These are phyloP conservation scores for Neurospora tetrasperma DNA, from an alignment of 495 filamentous ascomycete genomes.

Conservation along the genomic window DNA sequence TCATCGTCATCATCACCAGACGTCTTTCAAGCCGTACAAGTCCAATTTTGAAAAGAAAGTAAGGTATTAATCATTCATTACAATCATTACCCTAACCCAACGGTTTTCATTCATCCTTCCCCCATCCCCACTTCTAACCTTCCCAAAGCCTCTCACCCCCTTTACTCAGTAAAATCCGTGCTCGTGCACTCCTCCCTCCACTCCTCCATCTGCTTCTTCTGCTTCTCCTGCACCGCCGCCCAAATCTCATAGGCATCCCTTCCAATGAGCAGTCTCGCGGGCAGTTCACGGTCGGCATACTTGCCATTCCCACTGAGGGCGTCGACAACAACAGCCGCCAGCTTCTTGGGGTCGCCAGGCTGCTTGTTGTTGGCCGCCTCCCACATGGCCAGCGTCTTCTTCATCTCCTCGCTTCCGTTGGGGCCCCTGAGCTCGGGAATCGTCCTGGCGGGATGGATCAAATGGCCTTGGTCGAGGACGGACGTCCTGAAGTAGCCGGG, in stretches of 20 bases:
- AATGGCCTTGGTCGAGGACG: slow-evolving; percentile 23
- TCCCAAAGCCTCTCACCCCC: neutral
- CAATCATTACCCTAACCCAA: neutral
- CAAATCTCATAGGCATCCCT: neutral
- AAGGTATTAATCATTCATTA: slow-evolving; percentile 1
- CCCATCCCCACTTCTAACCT: neutral
- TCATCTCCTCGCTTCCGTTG: neutral
- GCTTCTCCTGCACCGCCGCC: neutral
- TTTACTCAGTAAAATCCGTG: neutral
- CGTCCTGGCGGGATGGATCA: neutral
- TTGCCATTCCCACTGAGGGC: neutral
- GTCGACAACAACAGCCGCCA: neutral
- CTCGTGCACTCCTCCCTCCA: neutral
- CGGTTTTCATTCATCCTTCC: neutral
- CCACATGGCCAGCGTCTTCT: neutral
- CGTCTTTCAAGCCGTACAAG: neutral
- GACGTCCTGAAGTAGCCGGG: slow-evolving; percentile 43
- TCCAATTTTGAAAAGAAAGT: neutral
- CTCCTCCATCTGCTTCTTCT: neutral
- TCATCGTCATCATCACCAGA: neutral
- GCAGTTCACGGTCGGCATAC: neutral
- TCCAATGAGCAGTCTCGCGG: neutral
- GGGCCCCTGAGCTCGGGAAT: neutral
- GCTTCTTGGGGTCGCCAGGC: neutral
- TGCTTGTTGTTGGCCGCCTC: neutral